These are phyloP conservation scores for Nicotiana knightiana DNA, from an alignment of 257 asterid species.

Conservation along the genomic window DNA sequence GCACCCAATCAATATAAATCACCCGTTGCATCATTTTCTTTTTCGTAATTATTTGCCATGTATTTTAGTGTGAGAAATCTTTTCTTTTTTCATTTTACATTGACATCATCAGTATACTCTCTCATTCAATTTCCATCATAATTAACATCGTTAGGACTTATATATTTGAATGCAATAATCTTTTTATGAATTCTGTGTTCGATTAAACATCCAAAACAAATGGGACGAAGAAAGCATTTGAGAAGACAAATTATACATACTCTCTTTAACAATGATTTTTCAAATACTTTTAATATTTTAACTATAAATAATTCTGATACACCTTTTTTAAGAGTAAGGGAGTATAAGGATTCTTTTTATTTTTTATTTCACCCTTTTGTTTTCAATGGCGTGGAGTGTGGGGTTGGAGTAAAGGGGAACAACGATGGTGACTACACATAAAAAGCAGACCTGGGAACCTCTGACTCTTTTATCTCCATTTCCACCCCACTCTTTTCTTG, in stretches of 20 bases:
- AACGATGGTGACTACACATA: slow-evolving; percentile 25
- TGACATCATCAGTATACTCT: neutral
- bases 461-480: slow-evolving; percentile 21
- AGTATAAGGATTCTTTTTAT: neutral
- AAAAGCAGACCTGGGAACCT: slow-evolving; percentile 6
- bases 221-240: neutral
- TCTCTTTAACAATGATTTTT: neutral
- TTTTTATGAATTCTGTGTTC: too few relatives aligned
- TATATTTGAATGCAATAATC: too few relatives aligned
- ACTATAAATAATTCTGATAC: neutral
- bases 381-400: neutral
- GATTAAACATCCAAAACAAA: too few relatives aligned
- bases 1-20: too few relatives aligned
- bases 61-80: neutral
- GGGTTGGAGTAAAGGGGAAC: slow-evolving; percentile 16
- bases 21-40: neutral
- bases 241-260: neutral
- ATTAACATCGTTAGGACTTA: too few relatives aligned
- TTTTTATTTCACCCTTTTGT: neutral
- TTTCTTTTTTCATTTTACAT: neutral
- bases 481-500: slow-evolving; percentile 10
- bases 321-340: neutral
- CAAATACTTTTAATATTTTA: neutral
- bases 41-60: neutral
- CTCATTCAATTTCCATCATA: too few relatives aligned